Conservation (phyloP, 192 early-diverging fungal species). For the Mycoemilia scoparia region DNA sequence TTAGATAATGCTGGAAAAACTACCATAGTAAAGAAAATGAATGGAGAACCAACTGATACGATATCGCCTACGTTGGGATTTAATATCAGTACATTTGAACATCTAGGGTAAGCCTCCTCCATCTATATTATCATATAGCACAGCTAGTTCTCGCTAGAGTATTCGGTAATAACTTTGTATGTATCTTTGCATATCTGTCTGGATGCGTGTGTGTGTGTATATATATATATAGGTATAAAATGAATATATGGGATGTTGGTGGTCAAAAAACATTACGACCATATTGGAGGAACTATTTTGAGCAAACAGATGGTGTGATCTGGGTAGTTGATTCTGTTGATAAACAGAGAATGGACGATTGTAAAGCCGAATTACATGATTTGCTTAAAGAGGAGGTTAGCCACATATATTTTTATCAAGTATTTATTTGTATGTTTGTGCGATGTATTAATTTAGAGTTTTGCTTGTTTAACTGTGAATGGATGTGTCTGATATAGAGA, state of each 20-base stretch:
- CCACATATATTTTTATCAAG: conserved; percentile 20
- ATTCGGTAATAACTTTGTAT: too few relatives aligned
- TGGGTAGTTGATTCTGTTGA: conserved; percentile 98
- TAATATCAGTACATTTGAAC: conserved; percentile 87
- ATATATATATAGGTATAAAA: conserved; percentile 38
- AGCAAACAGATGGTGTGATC: conserved; percentile 90
- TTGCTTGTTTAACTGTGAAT: too few relatives aligned
- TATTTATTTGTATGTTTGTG: neutral
- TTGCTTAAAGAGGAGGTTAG: conserved; percentile 88
- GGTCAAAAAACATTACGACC: conserved; percentile 92
- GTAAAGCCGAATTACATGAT: conserved; percentile 50
- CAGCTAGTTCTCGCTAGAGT: too few relatives aligned
- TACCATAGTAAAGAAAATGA: conserved; percentile 88
- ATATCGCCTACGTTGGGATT: conserved; percentile 95
- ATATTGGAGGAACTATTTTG: conserved; percentile 99
- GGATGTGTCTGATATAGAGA: too few relatives aligned
- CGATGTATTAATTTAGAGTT: too few relatives aligned
- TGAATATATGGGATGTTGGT: conserved; percentile 95
- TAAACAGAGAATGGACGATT: conserved; percentile 57
- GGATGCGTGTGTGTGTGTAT: too few relatives aligned
- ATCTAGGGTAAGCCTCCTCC: too few relatives aligned
- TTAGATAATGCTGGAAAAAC: conserved; percentile 99
- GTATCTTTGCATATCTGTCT: too few relatives aligned
- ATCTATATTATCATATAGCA: too few relatives aligned
- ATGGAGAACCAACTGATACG: conserved; percentile 74